Percentiles rank a stretch among this genome's conserved stretches.
These are phyloP conservation scores for Ceratocystis eucalypticola DNA, from an alignment of 2,329 filamentous ascomycete genomes.

Conservation along the genomic window DNA sequence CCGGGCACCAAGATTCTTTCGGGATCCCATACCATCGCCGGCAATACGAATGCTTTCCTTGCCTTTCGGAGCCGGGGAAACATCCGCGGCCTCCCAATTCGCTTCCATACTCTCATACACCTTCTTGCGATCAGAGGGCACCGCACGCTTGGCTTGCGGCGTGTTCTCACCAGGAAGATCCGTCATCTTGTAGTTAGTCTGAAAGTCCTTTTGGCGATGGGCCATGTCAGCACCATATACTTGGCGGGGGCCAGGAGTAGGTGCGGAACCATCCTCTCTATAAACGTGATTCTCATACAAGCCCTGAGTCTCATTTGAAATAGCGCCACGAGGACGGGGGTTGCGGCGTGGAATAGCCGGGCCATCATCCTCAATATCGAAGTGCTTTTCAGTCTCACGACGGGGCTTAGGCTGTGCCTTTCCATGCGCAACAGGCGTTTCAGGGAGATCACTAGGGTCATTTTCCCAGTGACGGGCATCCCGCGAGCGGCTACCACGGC, in stretches of 20 bases:
- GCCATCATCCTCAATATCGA: constrained; percentile 63
- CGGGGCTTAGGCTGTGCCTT: constrained; percentile 52
- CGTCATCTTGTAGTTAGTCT: constrained; percentile 60
- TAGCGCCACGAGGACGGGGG: constrained; percentile 50
- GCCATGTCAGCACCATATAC: constrained; percentile 22
- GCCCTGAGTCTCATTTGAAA: constrained; percentile 41
- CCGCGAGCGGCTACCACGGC: constrained; percentile 47
- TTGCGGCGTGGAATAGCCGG: constrained; percentile 32
- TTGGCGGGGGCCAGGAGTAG: constrained; percentile 27
- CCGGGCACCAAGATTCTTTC: constrained; percentile 25
- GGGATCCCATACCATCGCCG: constrained; percentile 47
- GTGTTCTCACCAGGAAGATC: constrained; percentile 47
- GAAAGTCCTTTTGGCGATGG: constrained; percentile 43
- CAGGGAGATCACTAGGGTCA: constrained; percentile 37
- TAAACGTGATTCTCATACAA: constrained; percentile 58
- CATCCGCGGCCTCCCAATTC: constrained; percentile 43
- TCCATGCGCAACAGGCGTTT: constrained; percentile 40
- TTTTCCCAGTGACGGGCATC: constrained; percentile 70
- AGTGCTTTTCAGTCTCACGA: constrained; percentile 69
- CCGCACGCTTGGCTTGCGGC: constrained; percentile 30
- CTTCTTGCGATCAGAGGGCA: constrained; percentile 50
- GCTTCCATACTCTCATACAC: constrained; percentile 61
- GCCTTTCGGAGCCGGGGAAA: constrained; percentile 32
- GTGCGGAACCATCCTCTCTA: constrained; percentile 38
- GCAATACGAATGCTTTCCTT: constrained; percentile 27